Conservation (phyloP, 2,329 filamentous ascomycete genomes). For the Colletotrichum tropicicola region DNA sequence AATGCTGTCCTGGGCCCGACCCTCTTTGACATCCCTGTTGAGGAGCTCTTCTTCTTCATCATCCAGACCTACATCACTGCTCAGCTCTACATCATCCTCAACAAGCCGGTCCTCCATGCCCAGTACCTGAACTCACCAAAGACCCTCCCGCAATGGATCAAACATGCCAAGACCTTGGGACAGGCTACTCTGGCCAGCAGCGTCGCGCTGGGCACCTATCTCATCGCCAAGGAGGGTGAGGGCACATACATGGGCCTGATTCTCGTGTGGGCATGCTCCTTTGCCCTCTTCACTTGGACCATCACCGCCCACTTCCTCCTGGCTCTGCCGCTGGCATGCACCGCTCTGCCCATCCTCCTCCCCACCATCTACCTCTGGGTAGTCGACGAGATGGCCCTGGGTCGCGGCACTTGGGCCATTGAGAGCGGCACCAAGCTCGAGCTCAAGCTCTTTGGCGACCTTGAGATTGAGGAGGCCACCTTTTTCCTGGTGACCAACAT, state of each 20-base stretch:
- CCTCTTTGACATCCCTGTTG: slow-evolving; percentile 71
- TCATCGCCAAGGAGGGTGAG: slow-evolving; percentile 54
- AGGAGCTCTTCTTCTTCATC: slow-evolving; percentile 82
- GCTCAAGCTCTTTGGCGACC: slow-evolving; percentile 66
- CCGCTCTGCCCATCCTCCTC: slow-evolving; percentile 65
- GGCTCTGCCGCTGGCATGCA: slow-evolving; percentile 65
- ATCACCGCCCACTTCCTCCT: slow-evolving; percentile 72
- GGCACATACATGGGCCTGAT: slow-evolving; percentile 77
- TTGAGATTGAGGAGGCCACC: slow-evolving; percentile 78
- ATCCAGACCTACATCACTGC: slow-evolving; percentile 80
- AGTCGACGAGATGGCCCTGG: slow-evolving; percentile 74
- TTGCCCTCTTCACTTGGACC: slow-evolving; percentile 70
- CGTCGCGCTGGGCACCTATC: slow-evolving; percentile 48
- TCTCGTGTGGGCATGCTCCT: slow-evolving; percentile 73
- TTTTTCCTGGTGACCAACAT: slow-evolving; percentile 78
- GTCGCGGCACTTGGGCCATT: slow-evolving; percentile 77
- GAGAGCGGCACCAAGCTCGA: slow-evolving; percentile 73
- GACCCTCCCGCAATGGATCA: slow-evolving; percentile 36
- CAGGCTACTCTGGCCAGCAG: slow-evolving; percentile 60
- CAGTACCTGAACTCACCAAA: slow-evolving; percentile 48
- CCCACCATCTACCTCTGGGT: slow-evolving; percentile 78
- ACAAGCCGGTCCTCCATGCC: slow-evolving; percentile 67
- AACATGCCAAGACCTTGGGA: slow-evolving; percentile 50
- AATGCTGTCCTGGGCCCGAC: slow-evolving; percentile 71
- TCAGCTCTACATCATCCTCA: slow-evolving; percentile 73